Percentiles rank a stretch among this genome's conserved stretches.
Conservation (phyloP, 2,329 filamentous ascomycete species). For the Graphiopsis chlorocephala region DNA sequence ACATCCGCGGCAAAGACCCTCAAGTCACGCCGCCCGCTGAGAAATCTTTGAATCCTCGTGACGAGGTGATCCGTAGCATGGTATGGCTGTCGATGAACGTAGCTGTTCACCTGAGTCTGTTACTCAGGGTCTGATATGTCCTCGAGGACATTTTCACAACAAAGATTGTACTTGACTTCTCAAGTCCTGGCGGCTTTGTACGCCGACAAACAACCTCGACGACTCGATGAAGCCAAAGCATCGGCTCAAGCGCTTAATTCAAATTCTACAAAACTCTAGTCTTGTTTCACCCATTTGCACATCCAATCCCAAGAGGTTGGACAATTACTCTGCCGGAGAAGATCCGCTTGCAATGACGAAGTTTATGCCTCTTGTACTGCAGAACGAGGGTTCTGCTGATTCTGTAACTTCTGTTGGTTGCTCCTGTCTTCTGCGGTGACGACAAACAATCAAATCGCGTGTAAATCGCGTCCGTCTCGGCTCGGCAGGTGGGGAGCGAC, state of each 20-base stretch:
- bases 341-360: constrained; percentile 2
- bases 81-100: not conserved
- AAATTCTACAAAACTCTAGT: not conserved
- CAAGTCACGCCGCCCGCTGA: not conserved
- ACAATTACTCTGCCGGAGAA: not conserved
- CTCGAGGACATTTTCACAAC: not conserved
- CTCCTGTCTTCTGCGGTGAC: constrained; percentile 6
- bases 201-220: not conserved
- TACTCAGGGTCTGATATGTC: not conserved
- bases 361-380: not conserved
- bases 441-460: constrained; percentile 5
- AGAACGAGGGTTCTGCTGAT: not conserved
- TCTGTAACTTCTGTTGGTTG: not conserved
- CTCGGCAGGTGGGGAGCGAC: not conserved
- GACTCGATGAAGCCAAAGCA: not conserved
- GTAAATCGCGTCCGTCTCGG: not conserved
- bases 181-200: not conserved
- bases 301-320: not conserved
- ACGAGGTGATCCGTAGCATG: not conserved
- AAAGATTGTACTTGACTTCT: not conserved
- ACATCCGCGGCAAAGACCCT: not conserved
- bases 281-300: constrained; percentile 7
- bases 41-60: not conserved
- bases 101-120: not conserved
- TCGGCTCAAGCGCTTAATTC: constrained; percentile 1